Evolutionary conservation across 2,329 filamentous ascomycete genomes (phyloP).

Genomic region (Aureobasidium sp.): DNA sequence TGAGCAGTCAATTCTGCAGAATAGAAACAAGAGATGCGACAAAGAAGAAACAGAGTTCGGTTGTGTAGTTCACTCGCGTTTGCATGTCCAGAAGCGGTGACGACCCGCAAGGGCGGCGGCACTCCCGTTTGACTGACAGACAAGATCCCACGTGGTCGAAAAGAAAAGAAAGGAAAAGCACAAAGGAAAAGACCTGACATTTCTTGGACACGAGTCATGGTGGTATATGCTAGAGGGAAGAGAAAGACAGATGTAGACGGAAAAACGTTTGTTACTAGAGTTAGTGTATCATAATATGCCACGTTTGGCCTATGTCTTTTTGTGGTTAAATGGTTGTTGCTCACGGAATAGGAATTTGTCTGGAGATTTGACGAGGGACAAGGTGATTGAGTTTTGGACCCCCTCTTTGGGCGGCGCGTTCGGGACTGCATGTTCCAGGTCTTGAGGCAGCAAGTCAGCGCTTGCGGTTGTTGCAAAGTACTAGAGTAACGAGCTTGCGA

Average conservation of each 20-base stretch:
- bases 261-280: background rate
- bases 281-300: background rate
- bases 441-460: background rate
- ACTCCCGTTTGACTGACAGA: background rate
- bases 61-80: background rate
- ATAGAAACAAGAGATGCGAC: background rate
- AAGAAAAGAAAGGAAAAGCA: background rate
- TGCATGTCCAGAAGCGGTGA: background rate
- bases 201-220: background rate
- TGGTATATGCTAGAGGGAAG: background rate
- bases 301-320: background rate
- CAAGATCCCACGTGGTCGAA: too few species aligned
- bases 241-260: background rate
- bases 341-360: background rate
- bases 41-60: background rate
- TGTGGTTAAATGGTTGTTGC: background rate
- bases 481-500: background rate
- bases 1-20: background rate
- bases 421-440: background rate
- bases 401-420: background rate
- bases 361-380: background rate
- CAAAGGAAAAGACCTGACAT: background rate
- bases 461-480: background rate
- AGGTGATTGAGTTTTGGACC: slow-evolving; percentile 3
- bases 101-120: background rate